These are phyloP conservation scores for Colletotrichum brevisporum DNA, from an alignment of 2,329 filamentous ascomycete species.

Conservation along the genomic window DNA sequence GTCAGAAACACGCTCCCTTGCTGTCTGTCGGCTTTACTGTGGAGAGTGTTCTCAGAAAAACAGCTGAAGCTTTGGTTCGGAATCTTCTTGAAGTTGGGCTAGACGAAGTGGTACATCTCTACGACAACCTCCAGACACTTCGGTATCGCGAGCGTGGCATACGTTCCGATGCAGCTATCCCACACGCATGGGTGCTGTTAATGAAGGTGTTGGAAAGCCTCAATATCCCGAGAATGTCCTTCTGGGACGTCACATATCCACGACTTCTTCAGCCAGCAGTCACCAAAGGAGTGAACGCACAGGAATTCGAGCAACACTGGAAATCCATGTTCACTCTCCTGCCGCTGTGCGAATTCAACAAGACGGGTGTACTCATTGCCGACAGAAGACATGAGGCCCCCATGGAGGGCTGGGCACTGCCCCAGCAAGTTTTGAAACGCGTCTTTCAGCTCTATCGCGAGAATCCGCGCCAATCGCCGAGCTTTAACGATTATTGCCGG, in stretches of 20 bases:
- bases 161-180: slow-evolving; percentile 56
- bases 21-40: slow-evolving; percentile 57
- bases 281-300: slow-evolving; percentile 57
- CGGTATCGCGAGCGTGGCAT: slow-evolving; percentile 67
- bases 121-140: slow-evolving; percentile 62
- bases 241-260: slow-evolving; percentile 72
- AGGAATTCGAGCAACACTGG: slow-evolving; percentile 70
- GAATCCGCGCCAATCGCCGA: slow-evolving; percentile 68
- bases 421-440: slow-evolving; percentile 69
- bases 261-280: slow-evolving; percentile 55
- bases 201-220: slow-evolving; percentile 68
- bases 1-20: slow-evolving; percentile 51
- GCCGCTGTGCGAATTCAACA: slow-evolving; percentile 73
- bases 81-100: slow-evolving; percentile 60
- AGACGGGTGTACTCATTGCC: slow-evolving; percentile 62
- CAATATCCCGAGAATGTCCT: slow-evolving; percentile 65
- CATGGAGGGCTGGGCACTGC: slow-evolving; percentile 73
- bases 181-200: slow-evolving; percentile 71
- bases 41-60: slow-evolving; percentile 63
- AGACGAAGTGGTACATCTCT: slow-evolving; percentile 59
- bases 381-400: slow-evolving; percentile 53
- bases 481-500: slow-evolving; percentile 77
- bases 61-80: slow-evolving; percentile 55
- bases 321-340: slow-evolving; percentile 71
- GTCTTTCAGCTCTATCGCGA: slow-evolving; percentile 71